These are phyloP conservation scores for Lachancea kluyveri DNA, from an alignment of 805 yeast genomes.

Conservation along the genomic window DNA sequence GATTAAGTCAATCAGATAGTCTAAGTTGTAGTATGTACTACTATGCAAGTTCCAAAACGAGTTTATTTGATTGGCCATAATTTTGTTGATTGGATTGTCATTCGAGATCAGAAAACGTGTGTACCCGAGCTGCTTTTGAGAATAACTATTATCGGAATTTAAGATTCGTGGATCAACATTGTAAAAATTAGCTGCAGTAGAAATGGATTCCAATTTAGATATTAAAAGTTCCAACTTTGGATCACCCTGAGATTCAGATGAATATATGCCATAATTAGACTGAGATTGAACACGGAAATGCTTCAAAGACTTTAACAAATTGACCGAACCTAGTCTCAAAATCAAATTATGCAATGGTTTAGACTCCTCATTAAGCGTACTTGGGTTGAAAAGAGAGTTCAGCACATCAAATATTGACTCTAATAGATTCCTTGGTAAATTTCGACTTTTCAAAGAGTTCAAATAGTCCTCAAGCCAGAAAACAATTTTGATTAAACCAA, in stretches of 20 bases:
- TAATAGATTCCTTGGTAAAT: conserved; percentile 21
- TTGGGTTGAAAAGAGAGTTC: conserved; percentile 37
- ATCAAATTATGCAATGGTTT: conserved; percentile 38
- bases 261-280: conserved; percentile 26
- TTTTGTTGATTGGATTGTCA: conserved; percentile 28
- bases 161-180: conserved; percentile 24
- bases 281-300: conserved; percentile 20
- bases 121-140: conserved; percentile 24
- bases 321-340: conserved; percentile 26
- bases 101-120: conserved; percentile 21
- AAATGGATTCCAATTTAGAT: conserved; percentile 14
- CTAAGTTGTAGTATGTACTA: conserved; percentile 31
- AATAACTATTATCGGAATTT: conserved; percentile 18
- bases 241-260: conserved; percentile 26
- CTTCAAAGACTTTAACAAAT: conserved; percentile 20
- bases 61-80: conserved; percentile 30
- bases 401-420: conserved; percentile 35
- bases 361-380: conserved; percentile 41
- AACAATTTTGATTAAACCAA: conserved; percentile 48
- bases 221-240: conserved; percentile 24
- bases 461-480: conserved; percentile 43
- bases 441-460: conserved; percentile 24
- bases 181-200: conserved; percentile 23
- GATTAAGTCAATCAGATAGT: conserved; percentile 25
- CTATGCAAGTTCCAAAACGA: conserved; percentile 33